Conservation (phyloP, 208 protist species). For the Leishmania arabica region DNA sequence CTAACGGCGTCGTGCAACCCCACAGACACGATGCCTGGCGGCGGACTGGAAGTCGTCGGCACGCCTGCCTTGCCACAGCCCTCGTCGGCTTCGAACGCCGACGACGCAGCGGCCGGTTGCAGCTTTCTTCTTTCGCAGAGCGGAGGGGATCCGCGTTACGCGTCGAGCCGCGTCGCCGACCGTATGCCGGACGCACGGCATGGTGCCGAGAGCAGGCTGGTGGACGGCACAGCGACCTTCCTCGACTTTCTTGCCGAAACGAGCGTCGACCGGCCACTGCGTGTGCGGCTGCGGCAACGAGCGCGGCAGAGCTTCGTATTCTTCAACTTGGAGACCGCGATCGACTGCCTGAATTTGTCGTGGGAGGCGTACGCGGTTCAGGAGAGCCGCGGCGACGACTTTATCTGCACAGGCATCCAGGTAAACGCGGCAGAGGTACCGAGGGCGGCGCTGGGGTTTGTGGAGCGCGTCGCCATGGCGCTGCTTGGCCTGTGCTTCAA, state of each 20-base stretch:
- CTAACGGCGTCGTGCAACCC: background rate
- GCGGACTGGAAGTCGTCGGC: background rate
- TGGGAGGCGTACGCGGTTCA: slow-evolving; percentile 65
- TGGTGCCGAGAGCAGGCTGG: slow-evolving; percentile 25
- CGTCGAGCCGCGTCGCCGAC: slow-evolving; percentile 16
- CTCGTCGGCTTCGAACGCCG: background rate
- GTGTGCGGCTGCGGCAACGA: slow-evolving; percentile 29
- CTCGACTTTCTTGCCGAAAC: slow-evolving; percentile 37
- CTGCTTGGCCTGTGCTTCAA: slow-evolving; percentile 29
- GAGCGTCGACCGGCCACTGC: slow-evolving; percentile 28
- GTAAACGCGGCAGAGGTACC: slow-evolving; percentile 35
- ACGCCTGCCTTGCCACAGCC: background rate
- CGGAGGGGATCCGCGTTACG: background rate
- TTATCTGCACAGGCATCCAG: slow-evolving; percentile 33
- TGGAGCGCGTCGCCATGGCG: slow-evolving; percentile 20
- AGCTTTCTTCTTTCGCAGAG: background rate
- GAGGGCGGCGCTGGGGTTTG: slow-evolving; percentile 18
- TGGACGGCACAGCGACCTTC: slow-evolving; percentile 38
- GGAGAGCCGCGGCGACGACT: slow-evolving; percentile 36
- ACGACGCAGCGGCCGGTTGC: background rate
- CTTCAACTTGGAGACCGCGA: slow-evolving; percentile 89
- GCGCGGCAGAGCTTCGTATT: slow-evolving; percentile 56
- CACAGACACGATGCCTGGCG: background rate
- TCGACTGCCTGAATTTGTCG: slow-evolving; percentile 89
- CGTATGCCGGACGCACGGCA: slow-evolving; percentile 30